These are phyloP conservation scores for Amesomyces nigricolor DNA, from an alignment of 2,329 filamentous ascomycete genomes.

Conservation along the genomic window DNA sequence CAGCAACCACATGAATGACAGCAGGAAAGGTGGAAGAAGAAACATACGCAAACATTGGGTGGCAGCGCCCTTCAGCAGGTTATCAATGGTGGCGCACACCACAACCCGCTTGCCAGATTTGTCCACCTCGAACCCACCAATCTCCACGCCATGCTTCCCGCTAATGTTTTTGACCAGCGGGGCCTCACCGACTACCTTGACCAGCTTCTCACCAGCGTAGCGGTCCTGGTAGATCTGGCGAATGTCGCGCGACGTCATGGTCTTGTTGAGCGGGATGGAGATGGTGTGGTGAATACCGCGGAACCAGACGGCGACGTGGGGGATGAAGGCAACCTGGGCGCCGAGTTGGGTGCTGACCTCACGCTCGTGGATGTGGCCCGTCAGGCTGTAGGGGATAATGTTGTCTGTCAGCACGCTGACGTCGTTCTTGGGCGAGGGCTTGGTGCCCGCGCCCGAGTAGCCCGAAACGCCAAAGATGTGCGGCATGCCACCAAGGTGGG, in stretches of 20 bases:
- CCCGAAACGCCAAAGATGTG: conserved; percentile 87
- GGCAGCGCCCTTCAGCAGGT: conserved; percentile 85
- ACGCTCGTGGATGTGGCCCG: conserved; percentile 89
- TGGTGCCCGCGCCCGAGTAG: conserved; percentile 92
- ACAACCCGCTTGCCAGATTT: conserved; percentile 84
- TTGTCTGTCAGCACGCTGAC: conserved; percentile 77
- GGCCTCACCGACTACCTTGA: conserved; percentile 85
- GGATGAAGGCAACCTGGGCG: conserved; percentile 72
- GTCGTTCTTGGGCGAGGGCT: conserved; percentile 91
- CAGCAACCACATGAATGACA: conserved; percentile 8
- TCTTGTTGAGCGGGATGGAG: conserved; percentile 77
- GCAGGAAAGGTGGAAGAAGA: neutral
- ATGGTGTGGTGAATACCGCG: conserved; percentile 91
- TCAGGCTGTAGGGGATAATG: conserved; percentile 84
- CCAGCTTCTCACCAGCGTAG: conserved; percentile 90
- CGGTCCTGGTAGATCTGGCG: conserved; percentile 92
- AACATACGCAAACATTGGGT: conserved; percentile 85
- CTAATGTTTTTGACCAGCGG: conserved; percentile 81
- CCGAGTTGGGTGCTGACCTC: conserved; percentile 81
- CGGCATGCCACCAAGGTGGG: conserved; percentile 69
- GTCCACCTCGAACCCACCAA: conserved; percentile 93
- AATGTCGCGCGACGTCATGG: conserved; percentile 87
- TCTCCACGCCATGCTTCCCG: conserved; percentile 82
- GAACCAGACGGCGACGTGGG: conserved; percentile 96
- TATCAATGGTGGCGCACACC: conserved; percentile 91